phyloP scores from a whole-genome alignment of 1,139 yeast species.

The Geotrichum phurueaensis region DNA sequence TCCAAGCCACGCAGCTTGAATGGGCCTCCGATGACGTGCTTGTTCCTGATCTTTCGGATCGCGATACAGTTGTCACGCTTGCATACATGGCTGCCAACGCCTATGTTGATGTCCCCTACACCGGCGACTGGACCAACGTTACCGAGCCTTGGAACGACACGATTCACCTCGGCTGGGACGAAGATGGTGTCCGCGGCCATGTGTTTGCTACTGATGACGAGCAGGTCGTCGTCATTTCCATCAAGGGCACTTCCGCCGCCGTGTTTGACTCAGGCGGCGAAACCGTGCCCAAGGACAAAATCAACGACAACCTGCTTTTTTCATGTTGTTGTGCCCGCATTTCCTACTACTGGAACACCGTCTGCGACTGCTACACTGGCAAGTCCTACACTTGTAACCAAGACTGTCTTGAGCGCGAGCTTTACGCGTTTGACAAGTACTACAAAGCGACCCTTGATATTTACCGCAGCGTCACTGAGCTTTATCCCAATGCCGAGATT shows the following conservation, averaged over 20 bases:
- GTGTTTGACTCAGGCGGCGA: constrained; percentile 70
- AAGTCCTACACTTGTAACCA: constrained; percentile 85
- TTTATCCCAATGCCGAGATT: constrained; percentile 64
- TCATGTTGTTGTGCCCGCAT: constrained; percentile 96
- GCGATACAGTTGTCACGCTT: constrained; percentile 61
- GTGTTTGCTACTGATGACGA: constrained; percentile 66
- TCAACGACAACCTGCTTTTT: constrained; percentile 80
- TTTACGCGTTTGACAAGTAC: constrained; percentile 69
- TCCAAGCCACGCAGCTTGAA: constrained; percentile 23
- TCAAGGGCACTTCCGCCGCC: constrained; percentile 92
- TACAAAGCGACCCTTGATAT: constrained; percentile 76
- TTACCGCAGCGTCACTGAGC: constrained; percentile 59
- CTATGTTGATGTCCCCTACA: constrained; percentile 67
- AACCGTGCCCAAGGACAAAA: constrained; percentile 73
- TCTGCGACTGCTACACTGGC: constrained; percentile 82
- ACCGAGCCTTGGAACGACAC: constrained; percentile 50
- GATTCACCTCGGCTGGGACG: constrained; percentile 73
- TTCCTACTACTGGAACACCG: constrained; percentile 88
- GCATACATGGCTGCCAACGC: constrained; percentile 92
- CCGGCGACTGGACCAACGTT: constrained; percentile 88
- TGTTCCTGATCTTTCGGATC: constrained; percentile 72
- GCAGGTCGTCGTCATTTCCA: constrained; percentile 64
- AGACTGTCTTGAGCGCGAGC: constrained; percentile 73
- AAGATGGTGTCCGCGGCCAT: constrained; percentile 82
- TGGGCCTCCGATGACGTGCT: constrained; percentile 36